Conservation (phyloP, 1,139 yeast species). For the Geotrichum bryndzae region DNA sequence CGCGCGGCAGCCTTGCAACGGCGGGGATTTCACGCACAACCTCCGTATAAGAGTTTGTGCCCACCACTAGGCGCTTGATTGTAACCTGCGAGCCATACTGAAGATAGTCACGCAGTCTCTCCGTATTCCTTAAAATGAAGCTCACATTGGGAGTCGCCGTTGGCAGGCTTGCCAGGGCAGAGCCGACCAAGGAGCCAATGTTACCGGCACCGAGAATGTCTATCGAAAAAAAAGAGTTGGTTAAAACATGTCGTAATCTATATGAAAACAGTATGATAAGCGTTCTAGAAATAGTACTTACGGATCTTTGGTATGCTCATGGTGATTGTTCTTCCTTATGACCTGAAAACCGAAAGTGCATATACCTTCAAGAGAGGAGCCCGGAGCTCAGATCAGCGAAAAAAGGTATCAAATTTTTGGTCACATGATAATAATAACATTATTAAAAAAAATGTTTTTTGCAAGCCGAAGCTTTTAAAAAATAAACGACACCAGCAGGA, state of each 20-base stretch:
- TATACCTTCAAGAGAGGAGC: background rate
- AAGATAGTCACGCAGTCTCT: slow-evolving; percentile 39
- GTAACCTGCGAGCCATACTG: slow-evolving; percentile 38
- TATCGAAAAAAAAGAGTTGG: background rate
- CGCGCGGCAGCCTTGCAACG: slow-evolving; percentile 3
- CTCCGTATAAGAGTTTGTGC: slow-evolving; percentile 9
- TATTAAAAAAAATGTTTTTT: no score
- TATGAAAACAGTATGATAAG: background rate
- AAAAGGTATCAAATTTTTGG: background rate
- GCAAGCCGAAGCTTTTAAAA: background rate
- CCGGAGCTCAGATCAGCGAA: background rate
- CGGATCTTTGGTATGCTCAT: background rate
- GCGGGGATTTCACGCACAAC: slow-evolving; percentile 16
- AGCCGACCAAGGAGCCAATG: slow-evolving; percentile 37
- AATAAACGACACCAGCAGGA: slow-evolving; percentile 70
- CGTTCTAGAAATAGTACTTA: background rate
- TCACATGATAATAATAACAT: no score
- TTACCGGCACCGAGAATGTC: slow-evolving; percentile 38
- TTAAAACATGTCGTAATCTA: background rate
- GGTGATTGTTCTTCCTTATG: background rate
- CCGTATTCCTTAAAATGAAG: slow-evolving; percentile 41
- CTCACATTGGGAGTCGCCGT: slow-evolving; percentile 38
- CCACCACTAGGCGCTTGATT: slow-evolving; percentile 20
- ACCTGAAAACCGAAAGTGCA: background rate
- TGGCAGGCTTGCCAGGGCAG: slow-evolving; percentile 32